phyloP scores from a whole-genome alignment of 176 grass and related monocot genomes.

The Echinochloa phyllopogon region DNA sequence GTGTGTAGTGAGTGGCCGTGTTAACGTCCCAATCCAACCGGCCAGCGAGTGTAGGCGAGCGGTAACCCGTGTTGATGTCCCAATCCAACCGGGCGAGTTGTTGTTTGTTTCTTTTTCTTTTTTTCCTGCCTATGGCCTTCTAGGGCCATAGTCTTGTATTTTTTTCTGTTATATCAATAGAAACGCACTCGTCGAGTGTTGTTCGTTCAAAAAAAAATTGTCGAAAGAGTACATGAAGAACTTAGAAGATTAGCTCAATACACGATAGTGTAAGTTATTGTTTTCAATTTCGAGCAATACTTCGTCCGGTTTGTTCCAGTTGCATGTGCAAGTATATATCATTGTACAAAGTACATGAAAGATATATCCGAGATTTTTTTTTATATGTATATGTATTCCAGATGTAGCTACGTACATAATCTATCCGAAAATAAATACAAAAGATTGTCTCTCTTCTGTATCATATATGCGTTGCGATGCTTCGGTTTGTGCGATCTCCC shows the following conservation, averaged over 20 bases:
- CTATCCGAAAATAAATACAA: not conserved
- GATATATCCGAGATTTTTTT: not conserved
- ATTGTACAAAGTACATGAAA: not conserved
- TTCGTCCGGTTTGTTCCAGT: not conserved
- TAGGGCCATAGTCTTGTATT: too few relatives aligned
- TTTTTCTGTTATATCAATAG: too few relatives aligned
- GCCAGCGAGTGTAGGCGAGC: too few relatives aligned
- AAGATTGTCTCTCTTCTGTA: not conserved
- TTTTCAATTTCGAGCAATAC: slow-evolving; percentile 1
- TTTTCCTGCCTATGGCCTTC: too few relatives aligned
- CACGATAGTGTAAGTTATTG: not conserved
- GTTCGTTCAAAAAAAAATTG: too few relatives aligned
- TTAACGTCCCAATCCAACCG: too few relatives aligned
- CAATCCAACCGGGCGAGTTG: too few relatives aligned
- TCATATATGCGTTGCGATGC: not conserved
- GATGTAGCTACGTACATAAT: not conserved
- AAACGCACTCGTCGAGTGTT: too few relatives aligned
- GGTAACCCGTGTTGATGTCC: too few relatives aligned
- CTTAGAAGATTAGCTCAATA: slow-evolving; percentile 61
- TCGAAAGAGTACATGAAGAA: slow-evolving; percentile 97
- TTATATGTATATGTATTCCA: not conserved
- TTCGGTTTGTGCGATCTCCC: not conserved
- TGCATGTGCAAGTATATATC: slow-evolving; percentile 20
- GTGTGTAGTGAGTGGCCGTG: too few relatives aligned
- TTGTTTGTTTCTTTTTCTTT: too few relatives aligned